Evolutionary conservation across 805 yeast species (phyloP).

Genomic region (Saturnispora besseyi): DNA sequence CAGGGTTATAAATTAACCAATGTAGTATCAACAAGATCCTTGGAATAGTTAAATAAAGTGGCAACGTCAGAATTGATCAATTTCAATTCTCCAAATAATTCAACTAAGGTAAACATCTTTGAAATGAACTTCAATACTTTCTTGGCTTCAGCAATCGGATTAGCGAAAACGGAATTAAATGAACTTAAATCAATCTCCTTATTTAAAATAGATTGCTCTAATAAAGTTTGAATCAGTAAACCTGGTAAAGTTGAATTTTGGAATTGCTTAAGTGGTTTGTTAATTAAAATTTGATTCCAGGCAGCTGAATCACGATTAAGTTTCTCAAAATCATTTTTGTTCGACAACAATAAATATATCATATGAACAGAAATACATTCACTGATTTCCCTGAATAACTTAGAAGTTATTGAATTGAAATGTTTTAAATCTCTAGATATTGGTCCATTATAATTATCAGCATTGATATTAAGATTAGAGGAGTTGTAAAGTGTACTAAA

Average conservation of each 20-base stretch:
- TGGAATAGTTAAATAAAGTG: slow-evolving; percentile 6
- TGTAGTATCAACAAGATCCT: not conserved
- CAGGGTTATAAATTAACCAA: not conserved
- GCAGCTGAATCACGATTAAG: slow-evolving; percentile 32
- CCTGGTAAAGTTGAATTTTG: slow-evolving; percentile 52
- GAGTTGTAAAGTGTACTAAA: slow-evolving; percentile 36
- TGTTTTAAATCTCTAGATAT: slow-evolving; percentile 57
- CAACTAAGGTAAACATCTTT: slow-evolving; percentile 19
- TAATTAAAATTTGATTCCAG: slow-evolving; percentile 51
- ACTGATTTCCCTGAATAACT: slow-evolving; percentile 39
- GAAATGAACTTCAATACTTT: slow-evolving; percentile 20
- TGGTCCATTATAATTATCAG: slow-evolving; percentile 54
- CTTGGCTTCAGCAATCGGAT: slow-evolving; percentile 17
- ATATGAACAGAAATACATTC: slow-evolving; percentile 46
- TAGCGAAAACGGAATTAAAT: slow-evolving; percentile 15
- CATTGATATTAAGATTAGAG: not conserved
- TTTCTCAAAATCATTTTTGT: slow-evolving; percentile 49
- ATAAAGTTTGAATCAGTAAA: slow-evolving; percentile 45
- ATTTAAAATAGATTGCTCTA: slow-evolving; percentile 27
- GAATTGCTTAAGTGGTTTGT: slow-evolving; percentile 56
- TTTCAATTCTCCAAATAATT: slow-evolving; percentile 12
- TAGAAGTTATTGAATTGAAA: slow-evolving; percentile 56
- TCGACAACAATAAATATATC: slow-evolving; percentile 40
- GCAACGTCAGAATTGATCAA: slow-evolving; percentile 15
- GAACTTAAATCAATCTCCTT: slow-evolving; percentile 12